phyloP scores from a whole-genome alignment of 2,329 filamentous ascomycete genomes.

The Xylaria sp. region DNA sequence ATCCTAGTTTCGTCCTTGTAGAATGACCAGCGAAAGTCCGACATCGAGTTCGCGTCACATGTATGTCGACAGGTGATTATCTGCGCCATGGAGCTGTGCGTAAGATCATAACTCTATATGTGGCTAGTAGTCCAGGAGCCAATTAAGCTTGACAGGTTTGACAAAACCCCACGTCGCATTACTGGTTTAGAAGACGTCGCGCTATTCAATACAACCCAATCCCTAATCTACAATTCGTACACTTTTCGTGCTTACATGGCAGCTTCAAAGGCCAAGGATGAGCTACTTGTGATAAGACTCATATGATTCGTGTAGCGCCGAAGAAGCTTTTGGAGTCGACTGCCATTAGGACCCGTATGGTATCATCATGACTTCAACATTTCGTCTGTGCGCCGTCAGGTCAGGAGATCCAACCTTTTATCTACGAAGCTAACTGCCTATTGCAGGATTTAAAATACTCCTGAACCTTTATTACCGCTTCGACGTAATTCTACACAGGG shows the following conservation, averaged over 20 bases:
- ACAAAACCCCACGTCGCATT: neutral
- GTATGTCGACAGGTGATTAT: neutral
- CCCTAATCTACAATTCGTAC: too few relatives aligned
- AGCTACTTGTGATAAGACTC: neutral
- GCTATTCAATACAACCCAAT: too few relatives aligned
- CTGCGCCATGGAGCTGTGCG: neutral
- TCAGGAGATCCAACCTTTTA: neutral
- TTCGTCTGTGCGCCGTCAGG: conserved; percentile 1
- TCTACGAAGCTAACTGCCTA: neutral
- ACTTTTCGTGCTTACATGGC: neutral
- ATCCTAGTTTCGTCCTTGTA: neutral
- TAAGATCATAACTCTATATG: neutral
- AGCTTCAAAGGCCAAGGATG: neutral
- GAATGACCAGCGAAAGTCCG: neutral
- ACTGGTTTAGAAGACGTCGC: too few relatives aligned
- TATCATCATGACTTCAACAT: conserved; percentile 21
- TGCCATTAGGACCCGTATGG: neutral
- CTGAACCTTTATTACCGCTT: conserved; percentile 3
- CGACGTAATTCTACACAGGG: neutral
- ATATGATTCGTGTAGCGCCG: neutral
- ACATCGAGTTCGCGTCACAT: neutral
- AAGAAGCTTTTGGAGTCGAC: neutral
- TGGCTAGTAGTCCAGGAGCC: neutral
- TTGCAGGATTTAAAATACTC: neutral
- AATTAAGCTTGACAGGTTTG: neutral